phyloP scores from a whole-genome alignment of 495 filamentous ascomycete genomes.

The Coniosporium apollinis region DNA sequence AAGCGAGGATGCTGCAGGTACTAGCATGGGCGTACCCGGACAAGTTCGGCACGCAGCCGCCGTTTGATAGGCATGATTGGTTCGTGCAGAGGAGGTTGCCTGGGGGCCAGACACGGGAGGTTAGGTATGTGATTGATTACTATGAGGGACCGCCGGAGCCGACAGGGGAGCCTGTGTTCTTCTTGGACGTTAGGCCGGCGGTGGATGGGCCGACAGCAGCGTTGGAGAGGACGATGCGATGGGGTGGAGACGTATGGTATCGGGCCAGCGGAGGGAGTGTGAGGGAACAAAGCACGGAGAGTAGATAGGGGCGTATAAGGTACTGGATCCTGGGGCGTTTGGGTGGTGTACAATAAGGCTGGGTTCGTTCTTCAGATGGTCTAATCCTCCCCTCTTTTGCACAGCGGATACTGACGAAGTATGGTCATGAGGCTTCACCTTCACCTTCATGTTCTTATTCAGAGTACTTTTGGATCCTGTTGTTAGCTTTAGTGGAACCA shows the following conservation, averaged over 20 bases:
- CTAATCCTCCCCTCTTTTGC: too few species aligned
- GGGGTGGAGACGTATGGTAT: slow-evolving; percentile 92
- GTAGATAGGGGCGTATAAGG: slow-evolving; percentile 4
- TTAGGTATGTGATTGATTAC: slow-evolving; percentile 96
- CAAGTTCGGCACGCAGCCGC: slow-evolving; percentile 61
- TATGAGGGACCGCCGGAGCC: slow-evolving; percentile 78
- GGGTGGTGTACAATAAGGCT: too few species aligned
- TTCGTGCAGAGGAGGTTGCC: slow-evolving; percentile 56
- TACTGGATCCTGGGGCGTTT: too few species aligned
- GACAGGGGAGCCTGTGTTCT: slow-evolving; percentile 89
- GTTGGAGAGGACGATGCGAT: slow-evolving; percentile 68
- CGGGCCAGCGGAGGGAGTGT: slow-evolving; percentile 52
- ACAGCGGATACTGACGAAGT: too few species aligned
- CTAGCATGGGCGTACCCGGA: slow-evolving; percentile 64
- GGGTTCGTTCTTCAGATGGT: too few species aligned
- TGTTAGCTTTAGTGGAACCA: too few species aligned
- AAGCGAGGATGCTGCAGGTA: slow-evolving; percentile 63
- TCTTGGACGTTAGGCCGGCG: slow-evolving; percentile 88
- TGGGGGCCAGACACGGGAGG: slow-evolving; percentile 45
- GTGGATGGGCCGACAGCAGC: slow-evolving; percentile 67
- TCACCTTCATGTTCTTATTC: too few species aligned
- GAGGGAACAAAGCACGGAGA: slow-evolving; percentile 16
- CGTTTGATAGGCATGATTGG: slow-evolving; percentile 99
- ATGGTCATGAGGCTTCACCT: too few species aligned
- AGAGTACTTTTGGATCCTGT: too few species aligned